Percentiles rank a stretch among this genome's conserved stretches.
These are phyloP conservation scores for Penicillium sp. DNA, from an alignment of 2,329 filamentous ascomycete species.

Conservation along the genomic window DNA sequence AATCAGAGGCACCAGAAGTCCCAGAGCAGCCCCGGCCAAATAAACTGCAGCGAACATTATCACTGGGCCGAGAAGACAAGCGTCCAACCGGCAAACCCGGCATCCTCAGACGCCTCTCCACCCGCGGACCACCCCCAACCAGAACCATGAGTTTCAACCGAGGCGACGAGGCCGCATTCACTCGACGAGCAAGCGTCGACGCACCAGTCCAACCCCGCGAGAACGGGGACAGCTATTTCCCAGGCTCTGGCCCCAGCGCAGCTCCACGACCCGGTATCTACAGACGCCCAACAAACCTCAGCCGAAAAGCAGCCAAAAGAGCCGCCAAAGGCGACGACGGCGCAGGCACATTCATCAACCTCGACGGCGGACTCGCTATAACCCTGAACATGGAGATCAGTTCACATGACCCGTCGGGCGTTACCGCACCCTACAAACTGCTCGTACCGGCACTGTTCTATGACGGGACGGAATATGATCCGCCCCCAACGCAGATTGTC, in stretches of 20 bases:
- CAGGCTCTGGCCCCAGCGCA: conserved; percentile 19
- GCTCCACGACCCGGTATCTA: conserved; percentile 49
- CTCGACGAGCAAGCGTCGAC: conserved; percentile 38
- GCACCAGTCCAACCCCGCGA: conserved; percentile 30
- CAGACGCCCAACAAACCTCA: conserved; percentile 66
- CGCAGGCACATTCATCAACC: conserved; percentile 60
- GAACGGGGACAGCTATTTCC: conserved; percentile 35
- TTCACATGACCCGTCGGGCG: conserved; percentile 77
- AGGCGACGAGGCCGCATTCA: conserved; percentile 18
- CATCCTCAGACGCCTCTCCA: conserved; percentile 49
- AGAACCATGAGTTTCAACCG: conserved; percentile 39
- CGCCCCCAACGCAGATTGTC: conserved; percentile 32
- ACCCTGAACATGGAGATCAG: conserved; percentile 86
- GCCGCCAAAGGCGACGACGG: conserved; percentile 52
- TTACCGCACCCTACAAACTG: conserved; percentile 80
- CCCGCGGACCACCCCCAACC: conserved; percentile 39
- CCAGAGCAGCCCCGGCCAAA: conserved; percentile 33
- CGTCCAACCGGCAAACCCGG: conserved; percentile 36
- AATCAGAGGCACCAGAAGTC: conserved; percentile 41
- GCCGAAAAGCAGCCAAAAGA: conserved; percentile 58
- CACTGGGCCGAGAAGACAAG: conserved; percentile 54
- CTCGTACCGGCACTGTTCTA: conserved; percentile 72
- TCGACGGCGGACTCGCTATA: conserved; percentile 81
- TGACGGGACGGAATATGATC: conserved; percentile 42
- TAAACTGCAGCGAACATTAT: conserved; percentile 57